Evolutionary conservation across 1,139 yeast species (phyloP), one percentile per base, ranked within the genome.

Genomic region (Pichia sp.): DNA sequence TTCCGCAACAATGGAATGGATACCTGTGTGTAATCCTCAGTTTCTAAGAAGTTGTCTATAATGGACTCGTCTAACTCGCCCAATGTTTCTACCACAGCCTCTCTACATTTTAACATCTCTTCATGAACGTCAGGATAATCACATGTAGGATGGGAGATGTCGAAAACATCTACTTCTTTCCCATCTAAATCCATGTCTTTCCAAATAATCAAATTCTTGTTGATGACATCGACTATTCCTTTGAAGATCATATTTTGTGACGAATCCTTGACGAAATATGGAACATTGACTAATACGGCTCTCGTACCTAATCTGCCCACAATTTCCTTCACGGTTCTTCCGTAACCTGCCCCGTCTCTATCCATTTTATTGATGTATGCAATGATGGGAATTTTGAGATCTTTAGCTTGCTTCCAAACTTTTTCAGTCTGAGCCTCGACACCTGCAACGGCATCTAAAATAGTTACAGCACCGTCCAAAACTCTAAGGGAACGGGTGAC

Each of bases 361-460:
- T 93, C 99, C 99, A 93, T 92, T 69, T 93, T 93, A 70, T 93
- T 93, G 43, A 93, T 80, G 67, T 84, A 95, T 8, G 91, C 84
- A 16, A 93, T 73, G 54, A 82, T 79, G 0, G 99, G 98, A 53
- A 88, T 81, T 2, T 71, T 71, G 58, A 88, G 75, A 31, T 78
- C 79, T 44, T 74, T 75, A 1, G 97, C 93, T 68, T 92, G 97
- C 63, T 79, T 82, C 98, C 98, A 93, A 1, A 93, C 98, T 66
- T 91, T 92, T 67, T 92, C 97, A 0, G 99, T 93, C 68, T 95
- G 98, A 0, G 99, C 95, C 66, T 93, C 99, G 0, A 93, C 99
- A 14, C 99, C 99, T 1, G 97, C 98, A 4, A 93, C 98, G 0
- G 89, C 96, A 71, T 93, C 99, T 53, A 93, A 73, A 12, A 93